Evolutionary conservation across 768 basidiomycete species (phyloP).

Genomic region (Podaxis carcinomalis): DNA sequence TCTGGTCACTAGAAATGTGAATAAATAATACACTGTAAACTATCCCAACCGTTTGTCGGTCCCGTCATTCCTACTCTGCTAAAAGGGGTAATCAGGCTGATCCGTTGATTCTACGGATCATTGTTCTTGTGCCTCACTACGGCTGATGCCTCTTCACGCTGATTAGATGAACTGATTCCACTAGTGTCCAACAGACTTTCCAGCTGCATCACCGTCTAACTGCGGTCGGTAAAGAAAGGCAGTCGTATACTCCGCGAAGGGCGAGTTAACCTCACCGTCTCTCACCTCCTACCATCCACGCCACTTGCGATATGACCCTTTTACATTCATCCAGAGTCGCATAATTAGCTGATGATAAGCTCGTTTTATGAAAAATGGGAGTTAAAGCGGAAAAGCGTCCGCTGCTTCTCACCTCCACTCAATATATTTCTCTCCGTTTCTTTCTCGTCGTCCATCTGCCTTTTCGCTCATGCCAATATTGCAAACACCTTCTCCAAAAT

Average conservation of each 20-base stretch:
- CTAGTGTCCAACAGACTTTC: constrained; percentile 49
- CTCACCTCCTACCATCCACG: constrained; percentile 95
- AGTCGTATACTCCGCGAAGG: background rate
- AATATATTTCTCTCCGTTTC: constrained; percentile 91
- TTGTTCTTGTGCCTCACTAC: background rate
- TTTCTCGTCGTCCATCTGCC: constrained; percentile 88
- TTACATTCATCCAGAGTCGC: constrained; percentile 92
- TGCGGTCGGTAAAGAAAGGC: constrained; percentile 19
- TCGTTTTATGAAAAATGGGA: background rate
- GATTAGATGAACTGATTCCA: constrained; percentile 16
- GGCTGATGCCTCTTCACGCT: background rate
- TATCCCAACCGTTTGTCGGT: too few species aligned
- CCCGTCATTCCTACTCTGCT: too few species aligned
- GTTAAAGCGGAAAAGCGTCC: constrained; percentile 28
- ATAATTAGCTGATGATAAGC: constrained; percentile 77
- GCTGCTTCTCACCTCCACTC: constrained; percentile 95
- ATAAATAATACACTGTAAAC: too few species aligned
- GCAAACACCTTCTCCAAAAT: constrained; percentile 84
- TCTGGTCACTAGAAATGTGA: too few species aligned
- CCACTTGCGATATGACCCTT: constrained; percentile 88
- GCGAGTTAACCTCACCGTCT: constrained; percentile 80
- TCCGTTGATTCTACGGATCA: too few species aligned
- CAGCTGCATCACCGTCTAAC: constrained; percentile 70
- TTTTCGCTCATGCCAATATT: constrained; percentile 80
- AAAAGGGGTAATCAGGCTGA: too few species aligned